Evolutionary conservation across 208 protist genomes (phyloP).

Genomic region (Trypanosoma congolense): DNA sequence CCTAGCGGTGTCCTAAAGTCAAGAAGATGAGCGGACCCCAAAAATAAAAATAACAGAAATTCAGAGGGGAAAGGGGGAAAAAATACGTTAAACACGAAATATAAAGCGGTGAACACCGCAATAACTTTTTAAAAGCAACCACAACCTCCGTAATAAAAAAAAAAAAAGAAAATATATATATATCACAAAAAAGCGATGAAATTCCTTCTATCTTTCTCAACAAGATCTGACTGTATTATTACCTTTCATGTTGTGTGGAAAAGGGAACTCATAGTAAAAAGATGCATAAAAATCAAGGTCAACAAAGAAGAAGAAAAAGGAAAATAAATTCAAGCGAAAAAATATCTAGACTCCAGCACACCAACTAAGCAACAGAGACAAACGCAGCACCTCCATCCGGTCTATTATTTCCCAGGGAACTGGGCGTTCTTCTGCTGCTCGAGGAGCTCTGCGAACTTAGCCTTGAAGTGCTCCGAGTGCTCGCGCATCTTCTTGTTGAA

Average conservation of each 20-base stretch:
- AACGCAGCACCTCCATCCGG: background rate
- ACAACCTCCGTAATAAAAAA: background rate
- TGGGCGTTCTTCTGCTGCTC: conserved; percentile 91
- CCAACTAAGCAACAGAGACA: conserved; percentile 6
- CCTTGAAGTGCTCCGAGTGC: conserved; percentile 90
- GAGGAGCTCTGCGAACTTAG: conserved; percentile 85
- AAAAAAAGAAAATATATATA: too few relatives aligned
- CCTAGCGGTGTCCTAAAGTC: background rate
- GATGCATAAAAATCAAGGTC: too few relatives aligned
- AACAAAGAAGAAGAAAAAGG: too few relatives aligned
- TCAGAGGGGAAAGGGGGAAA: background rate
- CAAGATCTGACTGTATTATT: too few relatives aligned
- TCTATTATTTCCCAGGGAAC: conserved; percentile 82
- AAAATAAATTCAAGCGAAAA: too few relatives aligned
- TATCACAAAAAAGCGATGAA: too few relatives aligned
- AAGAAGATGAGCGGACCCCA: conserved; percentile 1
- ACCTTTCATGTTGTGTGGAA: too few relatives aligned
- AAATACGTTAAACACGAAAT: background rate
- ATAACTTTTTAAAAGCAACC: background rate
- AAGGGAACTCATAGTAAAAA: too few relatives aligned
- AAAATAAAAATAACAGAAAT: conserved; percentile 20
- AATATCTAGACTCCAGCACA: conserved; percentile 17
- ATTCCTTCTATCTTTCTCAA: too few relatives aligned
- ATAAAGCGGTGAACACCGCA: background rate
- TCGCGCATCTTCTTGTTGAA: conserved; percentile 92